Percentiles rank a stretch among this genome's conserved stretches.
Conservation (phyloP, 108 stramenopile species). For the Skeletonema costatum region DNA sequence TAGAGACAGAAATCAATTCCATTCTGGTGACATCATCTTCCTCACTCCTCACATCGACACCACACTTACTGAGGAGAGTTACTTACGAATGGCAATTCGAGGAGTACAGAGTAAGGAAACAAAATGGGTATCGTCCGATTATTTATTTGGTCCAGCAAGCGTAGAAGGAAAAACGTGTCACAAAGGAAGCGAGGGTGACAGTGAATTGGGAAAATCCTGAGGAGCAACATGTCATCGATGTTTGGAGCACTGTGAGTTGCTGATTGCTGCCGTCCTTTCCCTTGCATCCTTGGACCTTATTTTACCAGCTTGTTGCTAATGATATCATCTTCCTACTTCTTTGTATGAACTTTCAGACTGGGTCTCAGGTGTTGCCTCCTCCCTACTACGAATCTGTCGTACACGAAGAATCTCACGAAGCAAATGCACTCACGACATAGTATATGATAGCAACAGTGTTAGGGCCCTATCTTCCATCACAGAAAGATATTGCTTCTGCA, state of each 20-base stretch:
- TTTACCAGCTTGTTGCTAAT: background rate
- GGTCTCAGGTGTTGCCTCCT: conserved; percentile 25
- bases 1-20: conserved; percentile 37
- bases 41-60: conserved; percentile 52
- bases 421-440: background rate
- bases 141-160: conserved; percentile 50
- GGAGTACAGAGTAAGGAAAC: conserved; percentile 16
- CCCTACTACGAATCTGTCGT: conserved; percentile 6
- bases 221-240: conserved; percentile 57
- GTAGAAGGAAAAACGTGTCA: conserved; percentile 35
- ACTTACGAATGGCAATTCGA: conserved; percentile 21
- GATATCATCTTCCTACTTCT: background rate
- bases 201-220: conserved; percentile 52
- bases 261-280: background rate
- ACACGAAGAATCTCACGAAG: background rate
- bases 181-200: conserved; percentile 28
- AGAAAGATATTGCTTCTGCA: background rate
- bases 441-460: background rate
- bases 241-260: conserved; percentile 15
- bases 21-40: conserved; percentile 42
- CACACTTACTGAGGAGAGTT: conserved; percentile 30
- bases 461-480: background rate
- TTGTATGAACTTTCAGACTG: conserved; percentile 1
- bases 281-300: background rate
- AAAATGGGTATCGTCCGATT: conserved; percentile 14